Evolutionary conservation across 2,329 filamentous ascomycete species (phyloP).

Genomic region (Penicillium vulpinum): DNA sequence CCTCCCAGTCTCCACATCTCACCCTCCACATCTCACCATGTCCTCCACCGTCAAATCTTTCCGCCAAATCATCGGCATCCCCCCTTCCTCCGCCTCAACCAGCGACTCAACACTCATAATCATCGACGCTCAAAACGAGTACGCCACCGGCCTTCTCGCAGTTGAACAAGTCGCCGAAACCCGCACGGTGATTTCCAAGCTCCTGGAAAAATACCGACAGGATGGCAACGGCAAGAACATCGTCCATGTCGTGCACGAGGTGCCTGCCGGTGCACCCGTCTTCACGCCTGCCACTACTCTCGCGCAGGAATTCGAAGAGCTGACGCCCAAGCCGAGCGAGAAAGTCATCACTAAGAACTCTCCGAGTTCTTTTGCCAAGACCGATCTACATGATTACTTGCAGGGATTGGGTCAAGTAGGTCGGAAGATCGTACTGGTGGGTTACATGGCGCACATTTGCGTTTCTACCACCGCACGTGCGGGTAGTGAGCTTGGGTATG

Average conservation of each 20-base stretch:
- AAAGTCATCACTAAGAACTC: constrained; percentile 59
- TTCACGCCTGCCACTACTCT: constrained; percentile 64
- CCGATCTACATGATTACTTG: constrained; percentile 58
- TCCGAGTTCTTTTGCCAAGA: constrained; percentile 62
- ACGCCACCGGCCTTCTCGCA: constrained; percentile 55
- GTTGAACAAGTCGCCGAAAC: constrained; percentile 56
- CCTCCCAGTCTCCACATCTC: too few species aligned
- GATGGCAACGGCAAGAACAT: constrained; percentile 50
- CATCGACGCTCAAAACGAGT: constrained; percentile 72
- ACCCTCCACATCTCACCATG: constrained; percentile 2
- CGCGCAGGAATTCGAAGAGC: constrained; percentile 61
- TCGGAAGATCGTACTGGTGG: constrained; percentile 60
- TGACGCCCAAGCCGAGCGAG: constrained; percentile 57
- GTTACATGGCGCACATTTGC: constrained; percentile 59
- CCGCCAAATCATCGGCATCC: constrained; percentile 56
- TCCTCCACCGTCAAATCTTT: constrained; percentile 36
- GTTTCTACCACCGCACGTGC: constrained; percentile 63
- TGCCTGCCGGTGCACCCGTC: constrained; percentile 62
- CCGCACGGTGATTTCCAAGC: constrained; percentile 56
- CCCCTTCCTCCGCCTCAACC: constrained; percentile 57
- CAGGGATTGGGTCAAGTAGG: constrained; percentile 44
- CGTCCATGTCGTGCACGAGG: constrained; percentile 63
- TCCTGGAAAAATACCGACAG: constrained; percentile 62
- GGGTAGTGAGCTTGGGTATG: constrained; percentile 61
- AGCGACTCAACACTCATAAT: constrained; percentile 64